Evolutionary conservation across 805 yeast genomes (phyloP).

Genomic region (Ascoidea asiatica): DNA sequence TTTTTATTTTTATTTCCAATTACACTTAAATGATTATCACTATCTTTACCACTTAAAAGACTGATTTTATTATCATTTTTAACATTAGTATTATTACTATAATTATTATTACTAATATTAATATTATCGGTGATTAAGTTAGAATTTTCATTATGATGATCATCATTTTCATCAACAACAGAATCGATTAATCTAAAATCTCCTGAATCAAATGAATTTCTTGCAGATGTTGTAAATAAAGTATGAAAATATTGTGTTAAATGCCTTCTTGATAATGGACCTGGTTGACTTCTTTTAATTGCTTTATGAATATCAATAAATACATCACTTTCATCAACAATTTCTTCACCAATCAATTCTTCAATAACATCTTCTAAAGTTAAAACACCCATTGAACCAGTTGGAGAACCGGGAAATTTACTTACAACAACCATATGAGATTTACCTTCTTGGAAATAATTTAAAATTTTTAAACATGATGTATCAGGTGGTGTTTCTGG

Average conservation of each 20-base stretch:
- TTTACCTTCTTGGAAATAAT: constrained; percentile 95
- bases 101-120: not conserved
- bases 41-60: too few relatives aligned
- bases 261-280: constrained; percentile 59
- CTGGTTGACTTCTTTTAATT: constrained; percentile 65
- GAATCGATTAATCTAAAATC: not conserved
- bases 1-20: not conserved
- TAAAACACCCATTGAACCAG: constrained; percentile 82
- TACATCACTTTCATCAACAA: constrained; percentile 92
- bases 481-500: constrained; percentile 92
- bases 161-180: not conserved
- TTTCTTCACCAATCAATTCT: constrained; percentile 94
- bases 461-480: constrained; percentile 83
- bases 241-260: constrained; percentile 57
- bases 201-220: constrained; percentile 25
- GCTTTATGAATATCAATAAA: constrained; percentile 82
- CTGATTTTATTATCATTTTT: not conserved
- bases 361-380: constrained; percentile 97
- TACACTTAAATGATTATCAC: too few relatives aligned
- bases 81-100: not conserved
- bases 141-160: not conserved
- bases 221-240: constrained; percentile 32
- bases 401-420: constrained; percentile 66
- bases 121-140: constrained; percentile 2
- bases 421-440: constrained; percentile 94